Evolutionary conservation across 805 yeast species (phyloP), one percentile per base, ranked within the genome.

Genomic region (Metschnikowia drakensbergensis): DNA sequence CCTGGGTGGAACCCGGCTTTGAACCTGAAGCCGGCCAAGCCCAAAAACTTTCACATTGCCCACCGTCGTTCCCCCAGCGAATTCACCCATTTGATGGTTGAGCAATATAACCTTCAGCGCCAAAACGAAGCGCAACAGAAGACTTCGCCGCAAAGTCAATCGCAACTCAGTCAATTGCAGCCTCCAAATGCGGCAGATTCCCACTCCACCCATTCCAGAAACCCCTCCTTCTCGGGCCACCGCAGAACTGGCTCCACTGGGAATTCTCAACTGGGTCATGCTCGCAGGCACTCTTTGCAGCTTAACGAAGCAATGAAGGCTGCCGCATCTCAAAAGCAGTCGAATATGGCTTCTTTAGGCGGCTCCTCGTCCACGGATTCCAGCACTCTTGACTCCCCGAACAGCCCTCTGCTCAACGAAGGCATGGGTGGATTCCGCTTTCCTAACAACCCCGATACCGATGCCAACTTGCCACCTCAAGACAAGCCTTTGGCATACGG

Each of bases 1-100:
- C 45, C 37, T 26, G 37, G 45, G 37, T 42, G 37, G 37, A 42
- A 33, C 9, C 13, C 37, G 10, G 30, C 37, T 11, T 33, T 38
- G 23, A 34, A 11, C 30, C 37, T 26, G 38, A 42, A 34, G 31
- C 37, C 31, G 6, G 11, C 45, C 5, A 67, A 66, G 49, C 68
- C 71, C 2, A 66, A 63, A 45, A 71, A 68, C 57, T 62, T 94
- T 51, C 95, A 90, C 69, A 90, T 92, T 55, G 98, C 98, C n/a
- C 98, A 94, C 62, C 81, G 98, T 61, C 80, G 96, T 52, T 86
- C 97, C 3, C 97, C 97, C n/a, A 82, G 91, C 57, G 99, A 94
- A 65, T 75, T 94, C 64, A 92, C 98, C 2, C 86, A 86, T 47
- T 74, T 92, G 55, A 92, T 92, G 96, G 65, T 88, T 60, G 98